Base-by-base conservation (phyloP, 805 yeast genomes). In the Kluyveromyces siamensis region DNA sequence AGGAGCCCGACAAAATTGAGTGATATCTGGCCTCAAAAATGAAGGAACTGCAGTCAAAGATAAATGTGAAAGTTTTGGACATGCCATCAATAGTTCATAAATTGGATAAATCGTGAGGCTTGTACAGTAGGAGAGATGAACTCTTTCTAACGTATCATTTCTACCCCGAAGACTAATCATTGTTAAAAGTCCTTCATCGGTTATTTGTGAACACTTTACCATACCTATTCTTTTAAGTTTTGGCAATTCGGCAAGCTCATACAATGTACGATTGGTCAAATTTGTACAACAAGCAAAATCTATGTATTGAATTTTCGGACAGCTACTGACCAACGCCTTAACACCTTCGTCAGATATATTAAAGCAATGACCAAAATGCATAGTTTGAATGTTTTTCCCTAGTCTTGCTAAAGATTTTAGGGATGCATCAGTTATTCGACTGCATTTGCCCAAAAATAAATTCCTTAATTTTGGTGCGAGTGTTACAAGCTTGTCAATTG, bases 251-350 rank as follows among this genome's bases (percentile, higher is more conserved):
- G 95, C 79, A 53, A 91, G 71, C 58, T 84, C 95, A 40, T 78
- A 74, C 40, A 93, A 77, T 1, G 96, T 81, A 57, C 80, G 77
- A 68, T 93, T 87, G 2, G 98, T 89, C 48, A 91, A 73, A 63
- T 87, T 95, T 1, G 84, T 73, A 64, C 99, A 91, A 66, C 97
- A 90, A 14, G 98, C 98, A 51, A 93, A 77, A 68, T 91, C 99
- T 54, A 91, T 87, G 65, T 90, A 91, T 59, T 87, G 95, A 49
- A 91, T 80, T 50, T 96, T 74, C 50, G 84, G 85, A 61, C 98
- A 93, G 43, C 77, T 75, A 54, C 84, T 76, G 11, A 87, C 86
- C 51, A 91, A 72, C 10, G 77, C 73, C 27, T 79, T 76, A 16
- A 93, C 93, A 18, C 97, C 97, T 52, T 74, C 77, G 68, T 91